These are phyloP conservation scores for Fusarium kyushuense DNA, from an alignment of 2,329 filamentous ascomycete species.

Conservation along the genomic window DNA sequence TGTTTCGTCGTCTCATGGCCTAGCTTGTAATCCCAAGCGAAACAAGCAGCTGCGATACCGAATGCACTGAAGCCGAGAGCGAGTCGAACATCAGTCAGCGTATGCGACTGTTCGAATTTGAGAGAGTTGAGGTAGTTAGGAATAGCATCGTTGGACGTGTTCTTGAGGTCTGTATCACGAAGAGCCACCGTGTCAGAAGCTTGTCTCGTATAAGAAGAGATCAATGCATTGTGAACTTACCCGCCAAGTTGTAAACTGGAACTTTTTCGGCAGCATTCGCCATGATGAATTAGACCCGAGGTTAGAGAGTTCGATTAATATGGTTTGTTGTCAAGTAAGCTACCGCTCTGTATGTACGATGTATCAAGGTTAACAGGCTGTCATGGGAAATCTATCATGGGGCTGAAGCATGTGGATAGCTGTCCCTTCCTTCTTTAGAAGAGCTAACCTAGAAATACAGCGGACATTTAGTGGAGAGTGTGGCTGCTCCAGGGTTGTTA, in stretches of 20 bases:
- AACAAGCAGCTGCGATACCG: conserved; percentile 81
- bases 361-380: conserved; percentile 19
- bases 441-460: conserved; percentile 2
- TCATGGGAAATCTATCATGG: conserved; percentile 33
- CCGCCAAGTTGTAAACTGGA: conserved; percentile 74
- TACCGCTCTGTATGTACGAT: conserved; percentile 17
- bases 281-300: conserved; percentile 45
- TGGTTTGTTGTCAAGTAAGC: conserved; percentile 16
- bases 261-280: conserved; percentile 64
- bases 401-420: conserved; percentile 42
- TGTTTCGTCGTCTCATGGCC: conserved; percentile 89
- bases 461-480: not conserved
- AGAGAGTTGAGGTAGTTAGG: conserved; percentile 92
- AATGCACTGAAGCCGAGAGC: conserved; percentile 86
- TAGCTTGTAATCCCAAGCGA: conserved; percentile 90
- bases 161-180: conserved; percentile 82
- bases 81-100: conserved; percentile 84
- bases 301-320: conserved; percentile 1
- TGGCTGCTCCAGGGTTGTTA: conserved; percentile 29
- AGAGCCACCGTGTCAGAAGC: conserved; percentile 48
- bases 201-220: conserved; percentile 4
- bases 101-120: conserved; percentile 85
- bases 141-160: conserved; percentile 94
- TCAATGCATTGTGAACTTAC: conserved; percentile 53
- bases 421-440: conserved; percentile 37